phyloP scores from a whole-genome alignment of 371 early-diverging fungal genomes.

The Mortierella sp. region DNA sequence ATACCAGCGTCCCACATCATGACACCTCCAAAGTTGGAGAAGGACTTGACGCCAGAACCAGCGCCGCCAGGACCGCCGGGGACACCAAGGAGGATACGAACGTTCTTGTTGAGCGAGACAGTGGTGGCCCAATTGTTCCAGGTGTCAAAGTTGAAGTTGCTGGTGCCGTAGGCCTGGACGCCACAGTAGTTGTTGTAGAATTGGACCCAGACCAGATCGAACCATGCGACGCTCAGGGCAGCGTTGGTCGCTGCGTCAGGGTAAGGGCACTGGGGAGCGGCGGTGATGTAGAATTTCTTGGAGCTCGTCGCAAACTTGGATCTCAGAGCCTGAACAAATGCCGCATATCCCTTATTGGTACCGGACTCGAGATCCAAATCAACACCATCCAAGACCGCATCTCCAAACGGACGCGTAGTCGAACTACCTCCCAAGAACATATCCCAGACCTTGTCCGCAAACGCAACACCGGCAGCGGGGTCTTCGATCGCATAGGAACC shows the following conservation, averaged over 20 bases:
- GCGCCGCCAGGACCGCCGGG: conserved; percentile 72
- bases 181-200: conserved; percentile 82
- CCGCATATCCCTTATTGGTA: conserved; percentile 23
- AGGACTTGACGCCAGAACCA: conserved; percentile 63
- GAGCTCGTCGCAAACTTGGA: conserved; percentile 54
- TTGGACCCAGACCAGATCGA: conserved; percentile 71
- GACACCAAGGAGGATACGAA: conserved; percentile 70
- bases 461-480: conserved; percentile 62
- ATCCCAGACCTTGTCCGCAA: conserved; percentile 75
- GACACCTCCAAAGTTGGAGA: conserved; percentile 71
- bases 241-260: conserved; percentile 52
- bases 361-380: conserved; percentile 69
- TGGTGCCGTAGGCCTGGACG: conserved; percentile 53
- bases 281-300: conserved; percentile 71
- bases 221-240: conserved; percentile 20
- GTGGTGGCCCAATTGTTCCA: conserved; percentile 77
- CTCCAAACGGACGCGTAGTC: conserved; percentile 71
- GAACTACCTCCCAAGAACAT: conserved; percentile 69
- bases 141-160: conserved; percentile 70
- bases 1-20: conserved; percentile 67
- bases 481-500: conserved; percentile 71
- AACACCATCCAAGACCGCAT: conserved; percentile 73
- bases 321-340: conserved; percentile 63
- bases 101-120: conserved; percentile 67
- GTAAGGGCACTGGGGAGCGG: conserved; percentile 81